phyloP scores from a whole-genome alignment of 805 yeast species.

The Metschnikowia santaceciliae region DNA sequence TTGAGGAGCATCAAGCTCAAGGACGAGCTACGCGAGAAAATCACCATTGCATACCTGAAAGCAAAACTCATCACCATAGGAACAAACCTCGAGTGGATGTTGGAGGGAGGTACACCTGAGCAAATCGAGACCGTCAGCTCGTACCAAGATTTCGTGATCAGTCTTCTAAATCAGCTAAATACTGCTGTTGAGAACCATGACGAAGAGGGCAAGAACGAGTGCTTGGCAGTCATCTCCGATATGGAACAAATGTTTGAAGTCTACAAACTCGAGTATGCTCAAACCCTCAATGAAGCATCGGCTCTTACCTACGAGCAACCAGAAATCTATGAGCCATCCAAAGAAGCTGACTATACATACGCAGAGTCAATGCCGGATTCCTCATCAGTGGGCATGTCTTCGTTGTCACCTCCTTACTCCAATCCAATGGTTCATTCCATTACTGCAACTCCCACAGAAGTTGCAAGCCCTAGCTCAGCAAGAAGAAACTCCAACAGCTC shows the following conservation, averaged over 20 bases:
- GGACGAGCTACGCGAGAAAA: constrained; percentile 47
- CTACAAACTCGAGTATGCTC: constrained; percentile 33
- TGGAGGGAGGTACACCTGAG: constrained; percentile 35
- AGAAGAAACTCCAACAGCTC: constrained; percentile 29
- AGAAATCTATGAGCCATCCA: background rate
- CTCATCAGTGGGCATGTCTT: constrained; percentile 20
- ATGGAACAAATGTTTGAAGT: constrained; percentile 73
- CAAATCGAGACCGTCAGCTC: constrained; percentile 31
- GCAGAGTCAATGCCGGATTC: constrained; percentile 29
- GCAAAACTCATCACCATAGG: constrained; percentile 64
- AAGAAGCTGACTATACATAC: constrained; percentile 15
- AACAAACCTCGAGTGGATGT: constrained; percentile 51
- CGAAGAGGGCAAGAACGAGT: constrained; percentile 57
- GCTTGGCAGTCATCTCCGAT: constrained; percentile 62
- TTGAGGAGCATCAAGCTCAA: constrained; percentile 47
- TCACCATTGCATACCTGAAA: constrained; percentile 58
- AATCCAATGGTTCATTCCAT: constrained; percentile 41
- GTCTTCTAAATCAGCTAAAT: constrained; percentile 55
- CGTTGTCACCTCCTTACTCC: constrained; percentile 18
- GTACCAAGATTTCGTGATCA: constrained; percentile 57
- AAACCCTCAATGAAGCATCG: constrained; percentile 14
- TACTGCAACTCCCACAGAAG: constrained; percentile 20
- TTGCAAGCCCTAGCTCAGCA: constrained; percentile 5
- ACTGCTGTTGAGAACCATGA: constrained; percentile 51
- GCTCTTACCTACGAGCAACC: background rate